A percentile compares a stretch with the other conserved stretches of the same genome.
These are phyloP conservation scores for Fusarium sp. DNA, from an alignment of 2,329 filamentous ascomycete species.

Conservation along the genomic window DNA sequence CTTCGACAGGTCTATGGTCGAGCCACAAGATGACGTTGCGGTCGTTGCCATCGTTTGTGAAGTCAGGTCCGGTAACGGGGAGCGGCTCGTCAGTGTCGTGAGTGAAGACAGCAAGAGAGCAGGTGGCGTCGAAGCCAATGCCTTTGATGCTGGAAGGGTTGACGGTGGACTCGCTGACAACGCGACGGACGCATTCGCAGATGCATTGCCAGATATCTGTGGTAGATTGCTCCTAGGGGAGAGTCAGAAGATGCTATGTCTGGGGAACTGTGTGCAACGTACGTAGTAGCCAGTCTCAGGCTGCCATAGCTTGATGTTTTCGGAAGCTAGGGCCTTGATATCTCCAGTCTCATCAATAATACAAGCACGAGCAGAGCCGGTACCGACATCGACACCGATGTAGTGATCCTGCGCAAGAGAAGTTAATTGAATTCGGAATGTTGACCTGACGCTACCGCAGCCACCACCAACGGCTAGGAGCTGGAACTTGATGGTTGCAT, in stretches of 20 bases:
- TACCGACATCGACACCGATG: slow-evolving; percentile 95
- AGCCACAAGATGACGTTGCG: slow-evolving; percentile 98
- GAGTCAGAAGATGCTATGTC: slow-evolving; percentile 13
- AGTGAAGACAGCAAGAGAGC: slow-evolving; percentile 91
- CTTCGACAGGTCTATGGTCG: slow-evolving; percentile 90
- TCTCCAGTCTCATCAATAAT: slow-evolving; percentile 93
- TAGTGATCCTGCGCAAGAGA: slow-evolving; percentile 63
- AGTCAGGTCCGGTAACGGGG: slow-evolving; percentile 88
- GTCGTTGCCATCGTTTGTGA: slow-evolving; percentile 80
- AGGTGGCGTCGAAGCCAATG: slow-evolving; percentile 98
- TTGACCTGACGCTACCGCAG: neutral
- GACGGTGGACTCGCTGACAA: slow-evolving; percentile 84
- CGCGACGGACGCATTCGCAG: slow-evolving; percentile 85
- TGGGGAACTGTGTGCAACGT: slow-evolving; percentile 45
- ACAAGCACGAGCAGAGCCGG: slow-evolving; percentile 93
- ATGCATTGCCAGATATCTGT: slow-evolving; percentile 97
- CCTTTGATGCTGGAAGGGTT: slow-evolving; percentile 82
- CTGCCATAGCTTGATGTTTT: slow-evolving; percentile 85
- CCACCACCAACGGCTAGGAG: slow-evolving; percentile 15
- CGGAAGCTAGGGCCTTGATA: slow-evolving; percentile 80
- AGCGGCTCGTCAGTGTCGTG: slow-evolving; percentile 91
- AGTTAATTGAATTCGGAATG: slow-evolving; percentile 29
- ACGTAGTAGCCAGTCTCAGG: slow-evolving; percentile 81
- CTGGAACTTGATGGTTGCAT: slow-evolving; percentile 26
- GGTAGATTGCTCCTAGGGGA: slow-evolving; percentile 88